phyloP scores from a whole-genome alignment of 345 rosid species.

The Euphorbia pulcherrima region DNA sequence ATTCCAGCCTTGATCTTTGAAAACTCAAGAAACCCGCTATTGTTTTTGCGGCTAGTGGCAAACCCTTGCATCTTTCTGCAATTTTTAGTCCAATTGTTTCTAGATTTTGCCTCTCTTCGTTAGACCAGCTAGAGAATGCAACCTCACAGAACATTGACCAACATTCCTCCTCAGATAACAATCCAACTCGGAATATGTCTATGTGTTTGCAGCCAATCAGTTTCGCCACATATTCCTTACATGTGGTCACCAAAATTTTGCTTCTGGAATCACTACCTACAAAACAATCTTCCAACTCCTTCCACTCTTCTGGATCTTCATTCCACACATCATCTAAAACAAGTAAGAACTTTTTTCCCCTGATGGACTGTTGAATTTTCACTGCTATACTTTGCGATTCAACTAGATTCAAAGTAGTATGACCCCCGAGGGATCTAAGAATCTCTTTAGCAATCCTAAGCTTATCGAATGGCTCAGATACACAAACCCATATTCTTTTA shows the following conservation, averaged over 20 bases:
- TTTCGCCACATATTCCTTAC: background rate
- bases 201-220: background rate
- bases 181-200: background rate
- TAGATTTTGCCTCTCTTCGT: background rate
- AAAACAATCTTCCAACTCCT: background rate
- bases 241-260: background rate
- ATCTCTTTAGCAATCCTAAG: background rate
- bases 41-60: constrained; percentile 4
- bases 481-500: constrained; percentile 17
- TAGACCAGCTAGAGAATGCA: background rate
- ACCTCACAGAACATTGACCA: background rate
- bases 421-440: no score
- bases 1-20: constrained; percentile 1
- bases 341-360: background rate
- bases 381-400: background rate
- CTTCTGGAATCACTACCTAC: background rate
- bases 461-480: constrained; percentile 11
- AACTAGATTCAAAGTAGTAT: no score
- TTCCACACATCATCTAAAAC: constrained; percentile 13
- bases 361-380: background rate
- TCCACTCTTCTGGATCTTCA: background rate
- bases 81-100: background rate
- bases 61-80: background rate
- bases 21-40: constrained; percentile 8
- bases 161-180: background rate